Evolutionary conservation across 306 rosid species (phyloP).

Genomic region (Cicer pinnatifidum): DNA sequence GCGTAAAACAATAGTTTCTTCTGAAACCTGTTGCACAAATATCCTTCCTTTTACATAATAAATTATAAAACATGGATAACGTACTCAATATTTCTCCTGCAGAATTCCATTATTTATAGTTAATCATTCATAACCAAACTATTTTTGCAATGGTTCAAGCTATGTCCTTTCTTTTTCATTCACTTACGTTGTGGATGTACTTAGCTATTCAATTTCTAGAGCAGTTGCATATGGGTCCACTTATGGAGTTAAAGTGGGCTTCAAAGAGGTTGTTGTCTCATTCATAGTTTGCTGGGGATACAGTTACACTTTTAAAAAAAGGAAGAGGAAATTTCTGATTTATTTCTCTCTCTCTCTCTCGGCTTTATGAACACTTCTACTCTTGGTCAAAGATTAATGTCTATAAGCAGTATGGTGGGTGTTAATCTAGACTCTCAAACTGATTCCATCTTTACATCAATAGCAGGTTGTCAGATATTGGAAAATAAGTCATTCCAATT

Average conservation of each 20-base stretch:
- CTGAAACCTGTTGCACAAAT: conserved; percentile 1
- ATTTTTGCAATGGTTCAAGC: conserved; percentile 9
- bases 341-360: background rate
- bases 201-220: conserved; percentile 4
- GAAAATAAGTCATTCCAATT: background rate
- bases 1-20: conserved; percentile 21
- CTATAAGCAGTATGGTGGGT: background rate
- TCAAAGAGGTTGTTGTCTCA: background rate
- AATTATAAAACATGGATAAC: conserved; percentile 14
- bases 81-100: conserved; percentile 19
- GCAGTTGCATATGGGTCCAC: background rate
- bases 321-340: background rate
- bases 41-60: conserved; percentile 17
- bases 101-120: conserved; percentile 1
- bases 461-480: background rate
- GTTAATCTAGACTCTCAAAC: background rate
- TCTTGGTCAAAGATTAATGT: background rate
- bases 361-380: background rate
- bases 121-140: conserved; percentile 26
- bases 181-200: background rate
- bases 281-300: conserved; percentile 21
- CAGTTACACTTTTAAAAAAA: background rate
- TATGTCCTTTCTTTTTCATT: background rate
- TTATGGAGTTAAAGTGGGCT: background rate
- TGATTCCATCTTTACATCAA: too few species aligned